Conservation (phyloP, 1,284 basidiomycete genomes). For the Apiotrichum gamsii region DNA sequence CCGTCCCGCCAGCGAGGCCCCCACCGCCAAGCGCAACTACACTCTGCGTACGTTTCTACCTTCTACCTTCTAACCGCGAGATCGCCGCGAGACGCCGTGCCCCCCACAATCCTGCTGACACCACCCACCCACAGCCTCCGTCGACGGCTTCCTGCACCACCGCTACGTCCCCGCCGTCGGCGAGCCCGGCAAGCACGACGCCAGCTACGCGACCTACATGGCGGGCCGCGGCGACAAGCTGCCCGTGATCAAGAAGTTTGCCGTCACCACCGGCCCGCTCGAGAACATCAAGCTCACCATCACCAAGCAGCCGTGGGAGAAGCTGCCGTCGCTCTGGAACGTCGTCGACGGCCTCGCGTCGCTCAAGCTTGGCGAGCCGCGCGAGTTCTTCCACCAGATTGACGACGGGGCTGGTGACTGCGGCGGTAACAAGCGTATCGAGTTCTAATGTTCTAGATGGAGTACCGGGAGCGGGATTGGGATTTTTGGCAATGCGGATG, state of each 20-base stretch:
- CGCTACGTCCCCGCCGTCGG: conserved; percentile 32
- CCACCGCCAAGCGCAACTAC: not conserved
- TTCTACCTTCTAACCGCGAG: no score
- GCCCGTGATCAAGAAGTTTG: conserved; percentile 7
- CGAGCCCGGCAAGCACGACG: conserved; percentile 28
- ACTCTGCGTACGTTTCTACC: no score
- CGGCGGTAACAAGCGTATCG: not conserved
- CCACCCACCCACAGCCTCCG: no score
- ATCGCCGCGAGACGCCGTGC: no score
- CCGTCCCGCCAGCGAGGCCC: not conserved
- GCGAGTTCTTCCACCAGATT: not conserved
- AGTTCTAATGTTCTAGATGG: no score
- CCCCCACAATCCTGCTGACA: no score
- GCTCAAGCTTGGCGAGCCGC: conserved; percentile 4
- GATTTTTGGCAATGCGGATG: no score
- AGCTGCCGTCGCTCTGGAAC: conserved; percentile 21
- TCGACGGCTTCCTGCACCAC: conserved; percentile 26
- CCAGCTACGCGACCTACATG: conserved; percentile 24
- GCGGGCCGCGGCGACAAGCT: conserved; percentile 7
- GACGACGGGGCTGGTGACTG: not conserved
- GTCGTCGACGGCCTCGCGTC: conserved; percentile 18
- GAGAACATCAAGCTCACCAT: conserved; percentile 11
- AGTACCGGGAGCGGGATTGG: no score
- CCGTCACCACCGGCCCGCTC: conserved; percentile 4
- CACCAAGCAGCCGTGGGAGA: conserved; percentile 11